Evolutionary conservation across 805 yeast genomes (phyloP).

Genomic region (Jamesozyma lodderae): DNA sequence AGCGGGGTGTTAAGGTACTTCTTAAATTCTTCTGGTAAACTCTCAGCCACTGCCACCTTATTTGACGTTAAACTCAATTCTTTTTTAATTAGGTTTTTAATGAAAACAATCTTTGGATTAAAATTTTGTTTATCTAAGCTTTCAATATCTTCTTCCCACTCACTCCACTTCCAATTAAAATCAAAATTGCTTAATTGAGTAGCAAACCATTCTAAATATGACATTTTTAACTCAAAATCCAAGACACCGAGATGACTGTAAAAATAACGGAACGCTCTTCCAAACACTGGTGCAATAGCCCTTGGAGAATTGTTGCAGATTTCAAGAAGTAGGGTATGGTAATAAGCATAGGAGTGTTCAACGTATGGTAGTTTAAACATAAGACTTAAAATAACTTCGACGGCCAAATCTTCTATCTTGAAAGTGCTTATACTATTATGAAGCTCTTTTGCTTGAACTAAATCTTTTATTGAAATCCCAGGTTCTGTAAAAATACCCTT

Average conservation of each 20-base stretch:
- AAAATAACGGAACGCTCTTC: constrained; percentile 73
- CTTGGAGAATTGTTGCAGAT: constrained; percentile 69
- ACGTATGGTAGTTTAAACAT: constrained; percentile 60
- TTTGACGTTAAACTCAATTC: constrained; percentile 69
- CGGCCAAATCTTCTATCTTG: constrained; percentile 79
- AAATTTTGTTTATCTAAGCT: constrained; percentile 34
- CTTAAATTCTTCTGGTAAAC: constrained; percentile 49
- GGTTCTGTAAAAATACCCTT: constrained; percentile 51
- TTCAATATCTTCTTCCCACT: constrained; percentile 58
- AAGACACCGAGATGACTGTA: constrained; percentile 51
- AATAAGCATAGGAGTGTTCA: constrained; percentile 57
- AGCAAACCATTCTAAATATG: constrained; percentile 79
- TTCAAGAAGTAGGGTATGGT: constrained; percentile 67
- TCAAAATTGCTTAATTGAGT: constrained; percentile 83
- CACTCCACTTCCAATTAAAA: constrained; percentile 92
- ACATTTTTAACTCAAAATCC: constrained; percentile 61
- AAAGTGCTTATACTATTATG: constrained; percentile 47
- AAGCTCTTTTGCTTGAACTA: constrained; percentile 33
- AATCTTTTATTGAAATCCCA: constrained; percentile 61
- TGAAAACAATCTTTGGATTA: constrained; percentile 64
- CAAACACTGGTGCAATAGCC: constrained; percentile 82
- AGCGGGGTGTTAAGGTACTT: constrained; percentile 35
- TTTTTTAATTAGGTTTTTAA: constrained; percentile 65
- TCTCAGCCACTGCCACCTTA: constrained; percentile 48
- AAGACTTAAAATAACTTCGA: constrained; percentile 68